phyloP scores from a whole-genome alignment of 139 green algal species.

The Haematococcus lacustris region DNA sequence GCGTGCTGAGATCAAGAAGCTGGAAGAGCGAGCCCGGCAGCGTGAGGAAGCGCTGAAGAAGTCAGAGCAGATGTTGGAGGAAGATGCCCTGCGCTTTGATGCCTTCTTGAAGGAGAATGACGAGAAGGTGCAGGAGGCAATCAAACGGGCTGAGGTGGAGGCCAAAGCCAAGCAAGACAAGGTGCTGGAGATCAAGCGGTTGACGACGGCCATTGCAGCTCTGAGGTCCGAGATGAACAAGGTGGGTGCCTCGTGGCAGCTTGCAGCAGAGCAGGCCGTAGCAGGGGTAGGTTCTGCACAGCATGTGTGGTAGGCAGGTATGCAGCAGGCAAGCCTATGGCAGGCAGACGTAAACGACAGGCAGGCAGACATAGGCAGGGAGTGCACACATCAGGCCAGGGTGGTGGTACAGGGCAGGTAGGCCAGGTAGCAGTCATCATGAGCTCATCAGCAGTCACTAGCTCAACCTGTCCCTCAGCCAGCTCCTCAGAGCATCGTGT shows the following conservation, averaged over 20 bases:
- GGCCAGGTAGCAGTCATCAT: too few species aligned
- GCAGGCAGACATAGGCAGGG: too few species aligned
- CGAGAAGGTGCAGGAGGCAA: conserved; percentile 83
- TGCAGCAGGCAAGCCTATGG: too few species aligned
- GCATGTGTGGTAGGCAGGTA: too few species aligned
- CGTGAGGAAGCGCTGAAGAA: conserved; percentile 75
- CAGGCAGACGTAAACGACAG: too few species aligned
- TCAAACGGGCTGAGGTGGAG: conserved; percentile 71
- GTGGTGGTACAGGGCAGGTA: too few species aligned
- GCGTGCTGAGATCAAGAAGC: conserved; percentile 80
- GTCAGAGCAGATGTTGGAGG: conserved; percentile 67
- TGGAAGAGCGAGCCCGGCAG: conserved; percentile 76
- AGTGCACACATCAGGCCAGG: too few species aligned
- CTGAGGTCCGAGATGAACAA: conserved; percentile 77
- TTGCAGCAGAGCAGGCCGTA: too few species aligned
- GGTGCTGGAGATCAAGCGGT: conserved; percentile 84
- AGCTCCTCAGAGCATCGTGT: too few species aligned
- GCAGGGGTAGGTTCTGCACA: too few species aligned
- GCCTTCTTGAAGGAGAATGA: conserved; percentile 90
- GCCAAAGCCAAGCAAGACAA: conserved; percentile 83
- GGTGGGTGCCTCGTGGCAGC: conserved; percentile 1
- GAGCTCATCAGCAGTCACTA: too few species aligned
- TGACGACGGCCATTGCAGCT: conserved; percentile 59
- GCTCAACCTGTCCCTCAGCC: too few species aligned
- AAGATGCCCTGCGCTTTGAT: conserved; percentile 77